Base-by-base conservation (phyloP, 108 stramenopile genomes). In the Fragilaria crotonensis region DNA sequence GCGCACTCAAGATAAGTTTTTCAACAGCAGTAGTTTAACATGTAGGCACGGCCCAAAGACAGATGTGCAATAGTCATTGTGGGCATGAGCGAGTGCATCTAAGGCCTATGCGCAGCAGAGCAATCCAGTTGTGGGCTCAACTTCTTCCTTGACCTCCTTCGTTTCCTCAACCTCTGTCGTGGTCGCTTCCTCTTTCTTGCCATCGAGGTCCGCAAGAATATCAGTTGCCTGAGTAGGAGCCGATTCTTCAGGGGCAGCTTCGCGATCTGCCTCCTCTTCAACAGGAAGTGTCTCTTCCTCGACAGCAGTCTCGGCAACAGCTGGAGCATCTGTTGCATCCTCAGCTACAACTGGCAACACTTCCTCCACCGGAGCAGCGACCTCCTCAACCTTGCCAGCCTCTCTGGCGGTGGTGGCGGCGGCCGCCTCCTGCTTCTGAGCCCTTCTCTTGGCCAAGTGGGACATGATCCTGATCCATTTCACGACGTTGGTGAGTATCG, bases 81-180 rank as follows among this genome's bases (percentile, higher is more conserved):
- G n/a, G n/a, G n/a, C n/a, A n/a, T n/a, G n/a, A n/a, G n/a, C n/a
- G n/a, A n/a, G n/a, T n/a, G n/a, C n/a, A n/a, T n/a, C n/a, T n/a
- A n/a, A n/a, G n/a, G n/a, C n/a, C n/a, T 41, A 41, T 41, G 36
- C 36, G 36, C 36, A 41, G 36, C 36, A 41, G 14, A 41, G 36
- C 11, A 41, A 41, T 7, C 36, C 36, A 14, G 36, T 41, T 11
- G 36, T 11, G 14, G 36, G 36, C 36, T 41, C 36, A n/a, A n/a
- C n/a, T n/a, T n/a, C n/a, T n/a, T n/a, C n/a, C n/a, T n/a, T n/a
- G n/a, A n/a, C n/a, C 14, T 7, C 7, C 36, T 41, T 41, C 7
- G 36, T 14, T 11, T 41, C 36, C 7, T 41, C 36, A 11, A 41
- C 7, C 14, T 41, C 11, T n/a, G n/a, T n/a, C 36, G 11, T 41